Conservation (phyloP, 169 alveolate genomes). For the Miamiensis avidus region DNA sequence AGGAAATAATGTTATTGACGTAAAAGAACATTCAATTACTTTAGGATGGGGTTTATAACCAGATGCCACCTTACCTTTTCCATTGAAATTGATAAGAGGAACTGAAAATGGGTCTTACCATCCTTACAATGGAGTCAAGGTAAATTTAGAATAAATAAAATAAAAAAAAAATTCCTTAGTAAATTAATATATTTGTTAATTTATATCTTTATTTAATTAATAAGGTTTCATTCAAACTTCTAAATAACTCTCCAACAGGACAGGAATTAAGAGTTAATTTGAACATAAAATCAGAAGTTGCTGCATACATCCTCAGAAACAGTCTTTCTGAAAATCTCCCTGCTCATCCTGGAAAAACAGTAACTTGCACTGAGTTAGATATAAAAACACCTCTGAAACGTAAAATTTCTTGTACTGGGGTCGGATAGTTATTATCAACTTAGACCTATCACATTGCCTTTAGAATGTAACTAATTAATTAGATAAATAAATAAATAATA, state of each 20-base stretch:
- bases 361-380: neutral
- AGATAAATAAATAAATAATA: too few species aligned
- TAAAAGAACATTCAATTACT: neutral
- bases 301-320: neutral
- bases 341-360: neutral
- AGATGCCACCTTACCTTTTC: neutral
- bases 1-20: too few species aligned
- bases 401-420: neutral
- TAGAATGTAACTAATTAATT: neutral
- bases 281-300: neutral
- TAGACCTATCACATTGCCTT: neutral
- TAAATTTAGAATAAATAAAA: too few species aligned
- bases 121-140: neutral
- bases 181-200: too few species aligned
- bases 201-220: too few species aligned
- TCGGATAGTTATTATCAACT: neutral
- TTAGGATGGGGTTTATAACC: neutral
- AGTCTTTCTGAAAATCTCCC: neutral
- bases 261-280: neutral
- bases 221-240: neutral
- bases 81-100: neutral
- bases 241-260: neutral
- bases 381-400: neutral
- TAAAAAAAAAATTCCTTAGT: too few species aligned
- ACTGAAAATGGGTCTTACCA: neutral